Base-by-base conservation (phyloP, 208 protist species). In the Leishmania lainsoni region DNA sequence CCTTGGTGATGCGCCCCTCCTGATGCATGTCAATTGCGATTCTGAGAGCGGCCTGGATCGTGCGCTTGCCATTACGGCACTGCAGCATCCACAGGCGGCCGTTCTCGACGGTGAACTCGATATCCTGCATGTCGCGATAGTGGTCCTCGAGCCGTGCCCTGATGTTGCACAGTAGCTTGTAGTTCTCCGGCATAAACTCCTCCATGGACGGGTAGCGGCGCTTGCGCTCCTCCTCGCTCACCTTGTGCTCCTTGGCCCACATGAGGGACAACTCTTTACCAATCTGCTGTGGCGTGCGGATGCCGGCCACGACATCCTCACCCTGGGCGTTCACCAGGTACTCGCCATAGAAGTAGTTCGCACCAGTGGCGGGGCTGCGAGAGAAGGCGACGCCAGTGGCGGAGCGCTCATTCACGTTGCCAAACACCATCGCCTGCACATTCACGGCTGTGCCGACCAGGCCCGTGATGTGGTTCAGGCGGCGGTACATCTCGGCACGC, bases 81-180 rank as follows among this genome's bases (percentile, higher is more conserved):
- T 99, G 98, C 54, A 99, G 92, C 90, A 99, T 95, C 92, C 93
- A 99, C 65, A 99, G 93, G 75, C 95, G 94, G 65, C 94, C 91
- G 70, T 97, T 86, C 81, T 99, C 92, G 56, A 99, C 98, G 52
- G 98, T 99, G 93, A 99, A 99, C 89, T 99, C 98, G 80, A 99
- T 94, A 81, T 99, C 98, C 88, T 98, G 95, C 95, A 99, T 98
- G 84, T 99, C 98, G 49, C 89, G 92, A 90, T 97, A 99, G 90
- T 98, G 93, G 54, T 84, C 35, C 87, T 99, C 98, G 48, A 99
- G 90, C 52, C 86, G 90, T 26, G 81, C 78, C 59, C 88, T 91
- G 71, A 97, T 95, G 48, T 95, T 86, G 70, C 92, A 89, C 54
- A 99, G 93, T 81, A 98, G 82, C 54, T 87, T 80, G 89, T 97